A percentile compares a stretch with the other conserved stretches of the same genome.
phyloP scores from a whole-genome alignment of 768 basidiomycete genomes.

The Termitomyces sp. region DNA sequence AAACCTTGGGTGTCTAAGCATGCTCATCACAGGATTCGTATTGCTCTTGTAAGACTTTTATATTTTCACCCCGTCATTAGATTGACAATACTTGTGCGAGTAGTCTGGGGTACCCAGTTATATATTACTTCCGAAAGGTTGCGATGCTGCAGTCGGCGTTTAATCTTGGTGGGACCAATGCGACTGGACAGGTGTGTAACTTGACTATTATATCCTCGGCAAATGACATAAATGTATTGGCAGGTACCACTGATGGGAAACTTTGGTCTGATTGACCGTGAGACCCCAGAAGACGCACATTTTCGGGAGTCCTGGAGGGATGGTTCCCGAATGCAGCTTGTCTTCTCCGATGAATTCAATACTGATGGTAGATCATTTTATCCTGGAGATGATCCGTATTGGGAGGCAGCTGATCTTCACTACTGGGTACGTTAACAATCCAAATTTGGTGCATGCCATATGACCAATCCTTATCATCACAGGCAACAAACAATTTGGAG shows the following conservation, averaged over 20 bases:
- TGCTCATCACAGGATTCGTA: conserved; percentile 44
- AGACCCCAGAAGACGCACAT: conserved; percentile 56
- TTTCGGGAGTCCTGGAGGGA: conserved; percentile 52
- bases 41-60: conserved; percentile 51
- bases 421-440: conserved; percentile 52
- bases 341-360: conserved; percentile 84
- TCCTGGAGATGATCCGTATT: conserved; percentile 81
- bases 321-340: conserved; percentile 49
- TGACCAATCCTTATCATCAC: not conserved
- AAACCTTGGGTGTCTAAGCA: conserved; percentile 66
- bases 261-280: conserved; percentile 51
- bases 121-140: conserved; percentile 19
- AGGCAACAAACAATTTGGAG: conserved; percentile 68
- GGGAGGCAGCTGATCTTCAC: conserved; percentile 75
- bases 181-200: conserved; percentile 51
- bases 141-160: conserved; percentile 10
- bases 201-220: conserved; percentile 16
- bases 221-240: not conserved
- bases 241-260: conserved; percentile 65
- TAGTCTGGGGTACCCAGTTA: conserved; percentile 47
- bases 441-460: not conserved
- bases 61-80: not conserved
- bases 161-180: conserved; percentile 56
- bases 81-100: not conserved
- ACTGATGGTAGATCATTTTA: conserved; percentile 71